A percentile compares a stretch with the other conserved stretches of the same genome.
Conservation (phyloP, 208 protist species). For the Polymyxa betae region DNA sequence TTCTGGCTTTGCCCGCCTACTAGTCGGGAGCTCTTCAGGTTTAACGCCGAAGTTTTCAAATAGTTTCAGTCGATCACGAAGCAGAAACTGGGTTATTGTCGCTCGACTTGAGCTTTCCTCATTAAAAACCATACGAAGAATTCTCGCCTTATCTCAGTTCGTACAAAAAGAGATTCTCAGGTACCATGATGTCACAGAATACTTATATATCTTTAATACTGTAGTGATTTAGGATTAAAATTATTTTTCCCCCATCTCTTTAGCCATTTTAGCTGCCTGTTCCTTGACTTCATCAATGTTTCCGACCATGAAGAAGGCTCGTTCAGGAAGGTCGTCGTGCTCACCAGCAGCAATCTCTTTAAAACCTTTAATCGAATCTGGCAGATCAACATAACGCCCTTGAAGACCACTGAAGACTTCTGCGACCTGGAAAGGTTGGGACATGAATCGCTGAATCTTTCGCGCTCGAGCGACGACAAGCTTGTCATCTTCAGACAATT, state of each 20-base stretch:
- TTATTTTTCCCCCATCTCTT: constrained; percentile 48
- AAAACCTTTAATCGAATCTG: constrained; percentile 91
- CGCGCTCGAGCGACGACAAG: constrained; percentile 89
- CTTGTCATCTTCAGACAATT: constrained; percentile 97
- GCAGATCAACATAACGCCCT: constrained; percentile 89
- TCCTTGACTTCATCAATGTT: constrained; percentile 86
- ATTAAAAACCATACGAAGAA: no score
- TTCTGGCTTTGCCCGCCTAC: no score
- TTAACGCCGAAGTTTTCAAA: constrained; percentile 43
- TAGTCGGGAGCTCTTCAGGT: background rate
- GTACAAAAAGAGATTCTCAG: no score
- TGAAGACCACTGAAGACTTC: constrained; percentile 94
- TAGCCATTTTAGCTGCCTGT: constrained; percentile 86
- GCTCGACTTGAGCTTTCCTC: background rate
- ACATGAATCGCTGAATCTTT: constrained; percentile 92
- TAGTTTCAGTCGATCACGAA: constrained; percentile 29
- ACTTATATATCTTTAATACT: no score
- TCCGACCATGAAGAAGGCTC: constrained; percentile 97
- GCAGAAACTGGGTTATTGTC: background rate
- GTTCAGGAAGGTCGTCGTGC: constrained; percentile 92
- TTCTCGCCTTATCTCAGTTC: no score
- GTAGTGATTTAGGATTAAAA: background rate
- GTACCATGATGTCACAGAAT: no score
- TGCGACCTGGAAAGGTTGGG: constrained; percentile 95
- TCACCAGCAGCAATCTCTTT: constrained; percentile 85